Evolutionary conservation across 2,329 filamentous ascomycete species (phyloP).

Genomic region (Aspergillus floridensis): DNA sequence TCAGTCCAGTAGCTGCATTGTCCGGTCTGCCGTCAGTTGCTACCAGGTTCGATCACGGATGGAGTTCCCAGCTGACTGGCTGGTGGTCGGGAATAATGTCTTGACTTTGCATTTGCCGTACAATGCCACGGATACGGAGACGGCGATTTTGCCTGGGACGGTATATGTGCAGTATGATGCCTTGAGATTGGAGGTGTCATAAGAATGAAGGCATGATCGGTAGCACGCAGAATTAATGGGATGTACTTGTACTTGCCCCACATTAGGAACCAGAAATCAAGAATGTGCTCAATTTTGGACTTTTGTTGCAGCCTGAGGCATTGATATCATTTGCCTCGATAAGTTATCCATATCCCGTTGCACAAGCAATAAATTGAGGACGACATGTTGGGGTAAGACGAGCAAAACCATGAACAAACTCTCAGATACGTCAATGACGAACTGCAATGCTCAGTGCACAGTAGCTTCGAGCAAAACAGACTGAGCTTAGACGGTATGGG

Average conservation of each 20-base stretch:
- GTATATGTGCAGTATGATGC: constrained; percentile 67
- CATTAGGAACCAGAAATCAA: neutral
- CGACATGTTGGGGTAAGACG: no score
- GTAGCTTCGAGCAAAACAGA: no score
- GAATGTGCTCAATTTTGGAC: neutral
- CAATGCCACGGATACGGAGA: constrained; percentile 59
- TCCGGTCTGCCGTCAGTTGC: constrained; percentile 59
- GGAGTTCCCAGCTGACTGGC: constrained; percentile 49
- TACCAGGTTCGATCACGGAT: constrained; percentile 63
- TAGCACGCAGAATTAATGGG: neutral
- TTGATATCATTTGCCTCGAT: neutral
- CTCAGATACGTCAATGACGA: no score
- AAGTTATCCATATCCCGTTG: no score
- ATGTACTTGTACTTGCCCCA: neutral
- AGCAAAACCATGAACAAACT: no score
- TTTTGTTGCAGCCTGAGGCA: neutral
- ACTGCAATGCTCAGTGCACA: no score
- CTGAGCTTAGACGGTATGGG: no score
- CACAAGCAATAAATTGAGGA: no score
- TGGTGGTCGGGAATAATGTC: constrained; percentile 55
- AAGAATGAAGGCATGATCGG: neutral
- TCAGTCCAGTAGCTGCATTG: constrained; percentile 59
- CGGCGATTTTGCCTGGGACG: constrained; percentile 53
- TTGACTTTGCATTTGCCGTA: constrained; percentile 59
- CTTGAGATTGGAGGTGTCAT: constrained; percentile 55